Evolutionary conservation across 495 filamentous ascomycete genomes (phyloP), one percentile per base, ranked within the genome.

Genomic region (Aspergillus conjunctus): DNA sequence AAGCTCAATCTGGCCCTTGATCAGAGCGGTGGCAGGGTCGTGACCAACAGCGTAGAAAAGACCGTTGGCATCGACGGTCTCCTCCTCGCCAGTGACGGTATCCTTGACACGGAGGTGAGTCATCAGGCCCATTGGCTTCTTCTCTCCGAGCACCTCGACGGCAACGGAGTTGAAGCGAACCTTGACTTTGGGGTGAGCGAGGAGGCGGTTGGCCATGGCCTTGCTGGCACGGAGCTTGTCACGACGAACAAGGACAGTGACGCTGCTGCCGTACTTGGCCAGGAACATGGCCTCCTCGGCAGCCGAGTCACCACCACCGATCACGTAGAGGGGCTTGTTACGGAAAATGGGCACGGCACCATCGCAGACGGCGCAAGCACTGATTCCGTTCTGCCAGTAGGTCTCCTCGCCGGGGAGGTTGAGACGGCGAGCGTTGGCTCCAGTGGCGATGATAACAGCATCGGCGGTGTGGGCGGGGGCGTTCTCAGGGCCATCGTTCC

Each of bases 41-140:
- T 99, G 94, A 5, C 94, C 94, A 64, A 99, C 87, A 66, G 94
- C 94, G 73, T 99, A 99, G 80, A 99, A 99, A 18, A 99, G 79
- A 54, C 94, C 94, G 72, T 91, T 96, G 12, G 94, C 92, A 62
- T 90, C 87, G 33, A 98, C 77, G 12, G 87, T 86, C 79, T 93
- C 88, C 71, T 87, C 85, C 73, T 88, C 67, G n/a, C 90, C 91
- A 50, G 85, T 88, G 67, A 81, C 73, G n/a, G 87, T 84, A 69
- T 96, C 81, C 82, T 90, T 91, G 65, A 98, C 81, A 15, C 84
- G 80, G 59, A 99, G 78, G 65, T 88, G 83, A 70, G 87, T 91
- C 91, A 97, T 96, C 65, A 98, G 73, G 12, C 91, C 89, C 44
- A 76, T 77, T 44, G 77, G 73, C 70, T 87, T 88, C 22, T 87